A percentile compares a stretch with the other conserved stretches of the same genome.
phyloP scores from a whole-genome alignment of 148 eudicot species.

The Simmondsia chinensis region DNA sequence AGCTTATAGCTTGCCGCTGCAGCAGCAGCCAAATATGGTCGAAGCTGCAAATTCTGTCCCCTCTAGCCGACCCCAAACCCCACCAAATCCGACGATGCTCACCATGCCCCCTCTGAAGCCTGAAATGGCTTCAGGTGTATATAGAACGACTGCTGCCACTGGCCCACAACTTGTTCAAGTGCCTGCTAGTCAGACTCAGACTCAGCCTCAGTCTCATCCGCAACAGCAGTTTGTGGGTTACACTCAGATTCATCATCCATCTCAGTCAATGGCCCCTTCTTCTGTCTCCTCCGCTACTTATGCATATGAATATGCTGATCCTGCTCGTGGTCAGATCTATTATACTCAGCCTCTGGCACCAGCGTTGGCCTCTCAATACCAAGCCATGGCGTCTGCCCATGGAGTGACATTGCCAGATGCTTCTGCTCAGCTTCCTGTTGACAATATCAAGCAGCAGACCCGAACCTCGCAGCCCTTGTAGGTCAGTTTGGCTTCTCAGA shows the following conservation, averaged over 20 bases:
- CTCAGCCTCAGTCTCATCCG: constrained; percentile 22
- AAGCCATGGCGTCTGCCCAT: constrained; percentile 33
- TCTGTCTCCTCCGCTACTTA: constrained; percentile 36
- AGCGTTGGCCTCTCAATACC: constrained; percentile 59
- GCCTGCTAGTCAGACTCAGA: constrained; percentile 35
- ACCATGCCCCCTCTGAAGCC: constrained; percentile 34
- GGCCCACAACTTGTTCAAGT: constrained; percentile 38
- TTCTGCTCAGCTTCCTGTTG: constrained; percentile 44
- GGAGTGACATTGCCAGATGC: constrained; percentile 32
- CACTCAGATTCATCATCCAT: constrained; percentile 60
- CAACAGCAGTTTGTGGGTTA: constrained; percentile 48
- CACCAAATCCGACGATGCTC: constrained; percentile 21
- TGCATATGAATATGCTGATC: constrained; percentile 65
- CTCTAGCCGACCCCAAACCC: constrained; percentile 38
- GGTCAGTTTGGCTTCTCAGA: constrained; percentile 20
- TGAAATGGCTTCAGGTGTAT: constrained; percentile 39
- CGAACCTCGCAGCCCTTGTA: constrained; percentile 42
- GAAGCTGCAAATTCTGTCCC: constrained; percentile 24
- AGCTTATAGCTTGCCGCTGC: constrained; percentile 48
- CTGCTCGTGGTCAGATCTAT: constrained; percentile 48
- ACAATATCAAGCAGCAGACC: constrained; percentile 37
- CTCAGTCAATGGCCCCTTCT: constrained; percentile 49
- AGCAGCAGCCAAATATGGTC: constrained; percentile 30
- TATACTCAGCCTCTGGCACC: constrained; percentile 57
- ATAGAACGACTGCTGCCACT: constrained; percentile 35